These are phyloP conservation scores for Acer campestre DNA, from an alignment of 345 rosid genomes.

Conservation along the genomic window DNA sequence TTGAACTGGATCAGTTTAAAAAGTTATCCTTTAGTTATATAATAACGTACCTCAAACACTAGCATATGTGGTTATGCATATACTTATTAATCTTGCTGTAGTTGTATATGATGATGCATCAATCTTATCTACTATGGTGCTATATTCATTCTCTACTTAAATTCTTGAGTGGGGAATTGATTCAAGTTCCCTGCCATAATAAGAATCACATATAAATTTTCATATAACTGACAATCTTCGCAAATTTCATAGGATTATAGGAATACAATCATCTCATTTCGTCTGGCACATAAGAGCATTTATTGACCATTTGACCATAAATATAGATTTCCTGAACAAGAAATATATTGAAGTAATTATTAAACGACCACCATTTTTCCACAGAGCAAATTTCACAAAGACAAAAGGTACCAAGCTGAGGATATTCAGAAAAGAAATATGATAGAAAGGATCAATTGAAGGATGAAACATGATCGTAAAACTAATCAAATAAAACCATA, in stretches of 20 bases:
- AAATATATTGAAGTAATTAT: neutral
- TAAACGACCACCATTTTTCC: neutral
- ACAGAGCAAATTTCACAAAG: neutral
- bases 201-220: neutral
- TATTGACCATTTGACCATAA: neutral
- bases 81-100: conserved; percentile 7
- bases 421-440: neutral
- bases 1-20: conserved; percentile 2
- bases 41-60: conserved; percentile 24
- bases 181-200: neutral
- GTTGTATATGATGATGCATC: neutral
- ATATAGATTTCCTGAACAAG: neutral
- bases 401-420: neutral
- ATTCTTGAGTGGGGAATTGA: neutral
- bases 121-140: conserved; percentile 3
- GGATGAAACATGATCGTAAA: neutral
- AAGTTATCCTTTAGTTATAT: conserved; percentile 13
- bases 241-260: neutral
- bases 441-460: neutral
- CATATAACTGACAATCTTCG: neutral
- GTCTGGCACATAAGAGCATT: neutral
- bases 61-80: conserved; percentile 12
- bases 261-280: neutral
- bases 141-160: neutral
- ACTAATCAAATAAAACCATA: neutral